Base-by-base conservation (phyloP, 176 grass and related monocot genomes). In the Ananas comosus region DNA sequence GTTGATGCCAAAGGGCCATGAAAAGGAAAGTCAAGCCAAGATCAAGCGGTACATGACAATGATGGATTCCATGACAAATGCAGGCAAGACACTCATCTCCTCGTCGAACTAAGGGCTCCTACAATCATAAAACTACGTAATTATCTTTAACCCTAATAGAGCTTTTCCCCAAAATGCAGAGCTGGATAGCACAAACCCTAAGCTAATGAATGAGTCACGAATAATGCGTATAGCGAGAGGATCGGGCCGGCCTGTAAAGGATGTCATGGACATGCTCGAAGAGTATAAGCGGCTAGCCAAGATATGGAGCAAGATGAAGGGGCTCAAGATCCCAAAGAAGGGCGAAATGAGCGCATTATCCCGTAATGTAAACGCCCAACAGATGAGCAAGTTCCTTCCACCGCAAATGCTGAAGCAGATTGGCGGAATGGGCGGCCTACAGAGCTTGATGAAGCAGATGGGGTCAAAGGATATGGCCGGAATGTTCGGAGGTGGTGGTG, bases 61-160 rank as follows among this genome's bases (percentile, higher is more conserved):
- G 85, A 99, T 93, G 94, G 89, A 99, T 89, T 99, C 87, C 51
- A 91, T 99, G 94, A 93, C 90, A 67, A 78, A 91, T 76, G 90
- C 84, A 69, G 94, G 89, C 93, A 71, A 84, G 10, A 14, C 2
- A 19, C 13, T 16, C 7, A 13, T 25, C 25, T 66, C 28, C 19
- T 54, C 18, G 13, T 48, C 12, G 14, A 23, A 27, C 16, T 22
- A 24, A 22, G 56, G 56, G 17, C 56, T 10, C 56, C 56, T 2
- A 9, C 2, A 61, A 61, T 42, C 33, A 42, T 42, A 42, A 42
- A 42, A 42, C 33, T 42, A 42, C 33, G 4, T 42, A 27, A 27
- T 27, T 27, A 42, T 42, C 33, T 42, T 42, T 42, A 42, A 42
- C 33, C 33, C 33, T 42, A 42, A 42, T 42, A 42, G 4, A 0